These are phyloP conservation scores for Acorus gramineus DNA, from an alignment of 106 monocot species.

Conservation along the genomic window DNA sequence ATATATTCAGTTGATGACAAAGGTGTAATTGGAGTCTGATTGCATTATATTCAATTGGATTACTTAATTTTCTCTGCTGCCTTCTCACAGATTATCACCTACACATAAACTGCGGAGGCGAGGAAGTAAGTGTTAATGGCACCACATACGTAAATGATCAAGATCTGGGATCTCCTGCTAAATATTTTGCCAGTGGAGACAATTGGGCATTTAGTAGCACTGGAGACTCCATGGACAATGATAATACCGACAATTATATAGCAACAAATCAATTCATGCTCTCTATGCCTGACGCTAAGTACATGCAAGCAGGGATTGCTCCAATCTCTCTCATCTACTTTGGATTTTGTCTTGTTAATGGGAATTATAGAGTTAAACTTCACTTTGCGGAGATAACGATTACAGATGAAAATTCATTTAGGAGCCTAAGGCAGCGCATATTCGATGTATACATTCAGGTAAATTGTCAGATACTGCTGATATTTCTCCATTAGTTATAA, in stretches of 20 bases:
- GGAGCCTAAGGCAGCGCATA: background rate
- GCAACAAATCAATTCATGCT: constrained; percentile 21
- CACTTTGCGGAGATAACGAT: constrained; percentile 23
- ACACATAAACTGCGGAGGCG: constrained; percentile 56
- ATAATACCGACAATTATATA: constrained; percentile 16
- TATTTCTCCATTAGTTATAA: background rate
- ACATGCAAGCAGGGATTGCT: constrained; percentile 21
- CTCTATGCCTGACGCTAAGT: constrained; percentile 11
- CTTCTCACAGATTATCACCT: constrained; percentile 49
- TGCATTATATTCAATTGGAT: too few relatives aligned
- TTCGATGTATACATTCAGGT: constrained; percentile 12
- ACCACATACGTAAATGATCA: constrained; percentile 24
- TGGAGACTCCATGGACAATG: constrained; percentile 24
- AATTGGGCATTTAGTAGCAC: constrained; percentile 51
- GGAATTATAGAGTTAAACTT: constrained; percentile 26
- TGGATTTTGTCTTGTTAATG: constrained; percentile 21
- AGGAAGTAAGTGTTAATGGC: constrained; percentile 11
- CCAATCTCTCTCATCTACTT: constrained; percentile 26
- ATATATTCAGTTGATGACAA: too few relatives aligned
- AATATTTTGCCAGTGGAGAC: constrained; percentile 11
- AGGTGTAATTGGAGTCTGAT: too few relatives aligned
- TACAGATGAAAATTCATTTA: constrained; percentile 5
- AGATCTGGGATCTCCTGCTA: constrained; percentile 16
- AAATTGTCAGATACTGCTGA: constrained; percentile 1
- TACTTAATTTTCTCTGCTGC: too few relatives aligned